phyloP scores from a whole-genome alignment of 2,329 filamentous ascomycete species.

The Alternaria solani region DNA sequence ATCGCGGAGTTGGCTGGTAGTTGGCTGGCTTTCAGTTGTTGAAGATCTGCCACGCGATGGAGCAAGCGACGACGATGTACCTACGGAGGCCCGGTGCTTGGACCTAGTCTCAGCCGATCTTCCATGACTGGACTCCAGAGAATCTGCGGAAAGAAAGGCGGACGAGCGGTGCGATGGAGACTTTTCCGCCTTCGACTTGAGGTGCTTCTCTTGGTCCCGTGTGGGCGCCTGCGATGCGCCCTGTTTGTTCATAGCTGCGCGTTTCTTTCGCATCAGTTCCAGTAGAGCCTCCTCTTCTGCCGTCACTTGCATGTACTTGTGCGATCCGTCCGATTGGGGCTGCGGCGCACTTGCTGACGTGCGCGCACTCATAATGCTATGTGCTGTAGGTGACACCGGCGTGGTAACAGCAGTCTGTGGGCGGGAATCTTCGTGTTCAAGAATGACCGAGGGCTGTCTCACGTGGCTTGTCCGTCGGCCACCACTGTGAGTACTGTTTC shows the following conservation, averaged over 20 bases:
- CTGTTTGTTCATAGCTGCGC: constrained; percentile 55
- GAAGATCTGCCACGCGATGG: constrained; percentile 37
- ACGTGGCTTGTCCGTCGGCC: constrained; percentile 42
- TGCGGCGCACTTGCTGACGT: constrained; percentile 49
- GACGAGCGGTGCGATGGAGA: constrained; percentile 33
- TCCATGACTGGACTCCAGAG: constrained; percentile 37
- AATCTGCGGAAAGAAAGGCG: constrained; percentile 36
- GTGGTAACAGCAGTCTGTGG: constrained; percentile 38
- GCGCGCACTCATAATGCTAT: constrained; percentile 40
- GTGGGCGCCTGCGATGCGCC: constrained; percentile 50
- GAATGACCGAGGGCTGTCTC: constrained; percentile 51
- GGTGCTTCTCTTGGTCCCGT: constrained; percentile 43
- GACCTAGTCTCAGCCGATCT: constrained; percentile 28
- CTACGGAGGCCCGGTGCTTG: constrained; percentile 25
- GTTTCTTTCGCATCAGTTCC: constrained; percentile 60
- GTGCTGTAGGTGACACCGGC: constrained; percentile 36
- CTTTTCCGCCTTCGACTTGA: constrained; percentile 25
- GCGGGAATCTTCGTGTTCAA: constrained; percentile 43
- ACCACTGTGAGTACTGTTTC: constrained; percentile 28
- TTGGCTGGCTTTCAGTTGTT: constrained; percentile 24
- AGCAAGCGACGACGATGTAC: constrained; percentile 33
- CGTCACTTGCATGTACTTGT: constrained; percentile 58
- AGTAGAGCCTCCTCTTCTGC: constrained; percentile 60
- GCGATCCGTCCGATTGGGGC: constrained; percentile 35
- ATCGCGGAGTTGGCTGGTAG: constrained; percentile 37